These are phyloP conservation scores for Asterophora parasitica DNA, from an alignment of 768 basidiomycete species.

Conservation along the genomic window DNA sequence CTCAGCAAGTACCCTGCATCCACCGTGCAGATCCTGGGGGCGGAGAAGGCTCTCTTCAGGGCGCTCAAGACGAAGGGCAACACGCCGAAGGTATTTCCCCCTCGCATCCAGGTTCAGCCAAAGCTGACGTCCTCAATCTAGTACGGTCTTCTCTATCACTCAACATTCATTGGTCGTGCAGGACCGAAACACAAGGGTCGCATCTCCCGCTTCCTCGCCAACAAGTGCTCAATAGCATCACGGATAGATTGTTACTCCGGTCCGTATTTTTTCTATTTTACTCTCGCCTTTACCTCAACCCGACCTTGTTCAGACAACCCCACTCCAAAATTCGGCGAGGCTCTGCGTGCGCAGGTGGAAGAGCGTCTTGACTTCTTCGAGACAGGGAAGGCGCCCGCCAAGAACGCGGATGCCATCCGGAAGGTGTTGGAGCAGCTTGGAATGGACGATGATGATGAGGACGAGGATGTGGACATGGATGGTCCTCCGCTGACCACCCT, in stretches of 20 bases:
- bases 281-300: conserved; percentile 2
- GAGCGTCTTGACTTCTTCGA: conserved; percentile 95
- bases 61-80: conserved; percentile 99
- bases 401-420: conserved; percentile 89
- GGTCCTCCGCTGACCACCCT: conserved; percentile 54
- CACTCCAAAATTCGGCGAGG: conserved; percentile 92
- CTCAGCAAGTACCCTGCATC: conserved; percentile 97
- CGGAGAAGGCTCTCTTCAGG: conserved; percentile 96
- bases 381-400: conserved; percentile 81
- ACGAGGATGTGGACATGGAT: conserved; percentile 41
- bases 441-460: conserved; percentile 53
- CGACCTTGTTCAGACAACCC: conserved; percentile 56
- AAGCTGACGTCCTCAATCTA: conserved; percentile 25
- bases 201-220: conserved; percentile 97
- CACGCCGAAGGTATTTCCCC: conserved; percentile 75
- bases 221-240: conserved; percentile 97
- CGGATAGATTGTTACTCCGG: conserved; percentile 94
- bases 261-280: conserved; percentile 24
- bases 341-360: conserved; percentile 89
- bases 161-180: conserved; percentile 93
- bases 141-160: conserved; percentile 98
- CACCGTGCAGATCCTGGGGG: conserved; percentile 96
- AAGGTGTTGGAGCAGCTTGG: conserved; percentile 80
- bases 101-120: not conserved
- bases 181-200: conserved; percentile 94